Conservation (phyloP, 306 rosid genomes). For the Vigna hirtella region DNA sequence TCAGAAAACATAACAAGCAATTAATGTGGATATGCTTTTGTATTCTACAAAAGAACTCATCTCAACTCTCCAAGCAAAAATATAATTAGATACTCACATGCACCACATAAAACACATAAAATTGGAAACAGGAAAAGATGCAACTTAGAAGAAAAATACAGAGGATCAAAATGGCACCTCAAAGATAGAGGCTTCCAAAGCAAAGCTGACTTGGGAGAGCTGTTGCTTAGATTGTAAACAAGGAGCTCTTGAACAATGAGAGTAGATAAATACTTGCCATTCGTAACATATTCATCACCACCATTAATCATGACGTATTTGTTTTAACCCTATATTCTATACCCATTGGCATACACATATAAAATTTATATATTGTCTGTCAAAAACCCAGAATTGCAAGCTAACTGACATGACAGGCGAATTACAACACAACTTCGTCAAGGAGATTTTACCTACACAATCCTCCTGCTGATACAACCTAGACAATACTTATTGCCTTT, state of each 20-base stretch:
- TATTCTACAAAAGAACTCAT: constrained; percentile 13
- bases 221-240: constrained; percentile 34
- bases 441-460: constrained; percentile 28
- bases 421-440: constrained; percentile 25
- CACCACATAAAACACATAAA: neutral
- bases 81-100: neutral
- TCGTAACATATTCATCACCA: constrained; percentile 8
- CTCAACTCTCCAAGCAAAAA: neutral
- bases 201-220: constrained; percentile 31
- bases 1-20: neutral
- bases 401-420: neutral
- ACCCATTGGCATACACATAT: neutral
- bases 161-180: constrained; percentile 29
- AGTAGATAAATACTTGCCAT: constrained; percentile 5
- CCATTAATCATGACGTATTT: neutral
- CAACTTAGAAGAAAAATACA: constrained; percentile 4
- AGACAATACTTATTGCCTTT: neutral
- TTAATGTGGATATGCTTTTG: too few species aligned
- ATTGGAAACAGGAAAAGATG: neutral
- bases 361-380: constrained; percentile 1
- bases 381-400: constrained; percentile 18
- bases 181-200: constrained; percentile 22
- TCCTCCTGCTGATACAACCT: constrained; percentile 29
- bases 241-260: neutral
- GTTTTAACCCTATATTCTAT: neutral